phyloP scores from a whole-genome alignment of 495 filamentous ascomycete species.

The Lepidopterella palustris region DNA sequence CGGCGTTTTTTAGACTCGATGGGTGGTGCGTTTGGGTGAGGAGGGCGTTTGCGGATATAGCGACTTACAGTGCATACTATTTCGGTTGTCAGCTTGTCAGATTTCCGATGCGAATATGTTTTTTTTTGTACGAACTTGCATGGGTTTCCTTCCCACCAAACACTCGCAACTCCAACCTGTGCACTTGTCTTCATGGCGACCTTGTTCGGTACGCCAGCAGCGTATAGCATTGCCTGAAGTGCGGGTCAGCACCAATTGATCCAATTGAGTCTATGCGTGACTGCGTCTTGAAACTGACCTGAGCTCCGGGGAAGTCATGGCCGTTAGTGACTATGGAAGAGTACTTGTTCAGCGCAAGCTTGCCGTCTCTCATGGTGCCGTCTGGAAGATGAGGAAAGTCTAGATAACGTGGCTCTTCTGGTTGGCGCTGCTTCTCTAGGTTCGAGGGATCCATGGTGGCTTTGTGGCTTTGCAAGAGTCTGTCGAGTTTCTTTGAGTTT shows the following conservation, averaged over 20 bases:
- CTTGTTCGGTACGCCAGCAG: conserved; percentile 77
- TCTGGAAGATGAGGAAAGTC: conserved; percentile 55
- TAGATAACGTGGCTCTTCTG: conserved; percentile 54
- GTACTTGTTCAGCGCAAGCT: conserved; percentile 60
- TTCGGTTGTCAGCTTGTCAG: conserved; percentile 10
- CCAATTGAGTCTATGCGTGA: background rate
- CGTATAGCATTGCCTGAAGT: conserved; percentile 80
- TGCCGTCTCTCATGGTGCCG: conserved; percentile 53
- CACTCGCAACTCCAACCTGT: conserved; percentile 82
- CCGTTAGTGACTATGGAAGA: conserved; percentile 66
- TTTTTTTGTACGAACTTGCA: conserved; percentile 56
- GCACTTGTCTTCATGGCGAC: conserved; percentile 84
- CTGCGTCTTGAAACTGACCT: conserved; percentile 46
- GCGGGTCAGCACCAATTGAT: conserved; percentile 4
- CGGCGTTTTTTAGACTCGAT: background rate
- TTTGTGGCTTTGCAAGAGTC: background rate
- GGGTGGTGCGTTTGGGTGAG: background rate
- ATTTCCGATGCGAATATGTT: conserved; percentile 37
- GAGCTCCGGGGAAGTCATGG: conserved; percentile 91
- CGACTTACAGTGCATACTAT: conserved; percentile 38
- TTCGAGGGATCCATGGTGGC: conserved; percentile 43
- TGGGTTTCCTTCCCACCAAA: conserved; percentile 99
- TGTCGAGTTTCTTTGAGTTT: too few species aligned
- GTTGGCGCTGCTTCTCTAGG: conserved; percentile 35
- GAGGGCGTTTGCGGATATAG: conserved; percentile 4